Evolutionary conservation across 805 yeast species (phyloP).

Genomic region (Yamadazyma takamatsuzukensis): DNA sequence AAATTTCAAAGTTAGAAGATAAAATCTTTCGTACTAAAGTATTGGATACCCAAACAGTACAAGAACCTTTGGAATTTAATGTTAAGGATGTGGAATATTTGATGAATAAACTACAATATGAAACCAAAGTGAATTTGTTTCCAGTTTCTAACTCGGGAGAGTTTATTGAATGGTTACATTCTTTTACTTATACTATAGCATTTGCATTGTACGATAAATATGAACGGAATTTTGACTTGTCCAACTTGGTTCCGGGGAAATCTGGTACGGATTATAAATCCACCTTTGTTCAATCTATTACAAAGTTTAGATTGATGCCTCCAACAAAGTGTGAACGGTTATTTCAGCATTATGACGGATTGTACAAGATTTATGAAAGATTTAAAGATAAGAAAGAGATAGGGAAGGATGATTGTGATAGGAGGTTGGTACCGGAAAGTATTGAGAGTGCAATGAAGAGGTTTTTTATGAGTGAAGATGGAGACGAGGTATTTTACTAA

Average conservation of each 20-base stretch:
- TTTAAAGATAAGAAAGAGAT: constrained; percentile 23
- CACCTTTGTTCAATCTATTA: constrained; percentile 46
- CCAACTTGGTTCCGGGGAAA: constrained; percentile 52
- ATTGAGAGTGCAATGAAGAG: constrained; percentile 46
- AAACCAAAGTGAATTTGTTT: constrained; percentile 47
- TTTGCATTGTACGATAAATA: constrained; percentile 51
- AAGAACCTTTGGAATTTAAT: constrained; percentile 28
- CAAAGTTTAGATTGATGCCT: constrained; percentile 59
- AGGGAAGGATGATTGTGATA: constrained; percentile 41
- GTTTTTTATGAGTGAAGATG: constrained; percentile 49
- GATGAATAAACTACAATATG: constrained; percentile 31
- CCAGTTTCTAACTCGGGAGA: constrained; percentile 47
- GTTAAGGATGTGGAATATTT: constrained; percentile 29
- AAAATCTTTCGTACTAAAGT: constrained; percentile 23
- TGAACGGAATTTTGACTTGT: constrained; percentile 50
- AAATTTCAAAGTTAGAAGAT: constrained; percentile 44
- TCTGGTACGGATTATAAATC: constrained; percentile 50
- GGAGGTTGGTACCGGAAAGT: constrained; percentile 46
- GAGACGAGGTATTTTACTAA: constrained; percentile 35
- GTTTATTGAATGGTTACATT: constrained; percentile 48
- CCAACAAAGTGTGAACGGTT: constrained; percentile 46
- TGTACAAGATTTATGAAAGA: constrained; percentile 29
- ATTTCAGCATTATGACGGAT: constrained; percentile 34
- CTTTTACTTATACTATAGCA: constrained; percentile 56
- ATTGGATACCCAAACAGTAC: constrained; percentile 8